Percentiles rank a stretch among this genome's conserved stretches.
Evolutionary conservation across 2,329 filamentous ascomycete species (phyloP).

Genomic region (Hymenoscyphus fraxineus): DNA sequence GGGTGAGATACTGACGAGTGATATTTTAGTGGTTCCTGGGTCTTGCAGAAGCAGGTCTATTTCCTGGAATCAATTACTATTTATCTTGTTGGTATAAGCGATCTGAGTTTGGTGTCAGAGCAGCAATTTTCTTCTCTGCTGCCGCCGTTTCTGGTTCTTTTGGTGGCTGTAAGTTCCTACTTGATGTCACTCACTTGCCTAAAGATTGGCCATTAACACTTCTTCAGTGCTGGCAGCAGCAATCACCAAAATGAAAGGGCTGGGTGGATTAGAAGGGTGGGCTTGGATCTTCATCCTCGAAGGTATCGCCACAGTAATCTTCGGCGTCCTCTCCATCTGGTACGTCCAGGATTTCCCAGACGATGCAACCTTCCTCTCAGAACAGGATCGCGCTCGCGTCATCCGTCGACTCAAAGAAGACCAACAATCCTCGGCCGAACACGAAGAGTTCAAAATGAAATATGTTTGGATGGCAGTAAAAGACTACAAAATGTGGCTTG

Average conservation of each 20-base stretch:
- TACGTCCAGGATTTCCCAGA: constrained; percentile 81
- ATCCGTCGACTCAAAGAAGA: constrained; percentile 67
- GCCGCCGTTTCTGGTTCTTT: constrained; percentile 77
- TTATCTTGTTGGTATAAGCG: constrained; percentile 81
- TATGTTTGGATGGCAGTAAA: constrained; percentile 70
- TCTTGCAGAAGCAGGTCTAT: constrained; percentile 70
- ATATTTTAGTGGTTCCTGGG: constrained; percentile 56
- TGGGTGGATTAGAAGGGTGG: constrained; percentile 55
- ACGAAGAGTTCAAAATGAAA: constrained; percentile 69
- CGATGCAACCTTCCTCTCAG: constrained; percentile 67
- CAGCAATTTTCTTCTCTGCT: constrained; percentile 79
- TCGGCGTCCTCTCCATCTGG: constrained; percentile 69
- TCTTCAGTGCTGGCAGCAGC: constrained; percentile 58
- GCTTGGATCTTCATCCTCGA: constrained; percentile 67
- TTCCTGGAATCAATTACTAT: constrained; percentile 76
- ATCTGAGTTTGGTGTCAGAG: constrained; percentile 73
- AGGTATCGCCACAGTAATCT: constrained; percentile 34
- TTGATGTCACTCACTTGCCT: not conserved
- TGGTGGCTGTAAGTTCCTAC: constrained; percentile 47
- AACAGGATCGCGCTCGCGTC: constrained; percentile 67
- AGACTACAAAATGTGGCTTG: constrained; percentile 82
- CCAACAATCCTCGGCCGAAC: constrained; percentile 68
- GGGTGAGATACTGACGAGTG: not conserved
- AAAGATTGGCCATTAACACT: not conserved
- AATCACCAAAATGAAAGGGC: constrained; percentile 66